These are phyloP conservation scores for Leptographium radiaticola DNA, from an alignment of 2,329 filamentous ascomycete species.

Conservation along the genomic window DNA sequence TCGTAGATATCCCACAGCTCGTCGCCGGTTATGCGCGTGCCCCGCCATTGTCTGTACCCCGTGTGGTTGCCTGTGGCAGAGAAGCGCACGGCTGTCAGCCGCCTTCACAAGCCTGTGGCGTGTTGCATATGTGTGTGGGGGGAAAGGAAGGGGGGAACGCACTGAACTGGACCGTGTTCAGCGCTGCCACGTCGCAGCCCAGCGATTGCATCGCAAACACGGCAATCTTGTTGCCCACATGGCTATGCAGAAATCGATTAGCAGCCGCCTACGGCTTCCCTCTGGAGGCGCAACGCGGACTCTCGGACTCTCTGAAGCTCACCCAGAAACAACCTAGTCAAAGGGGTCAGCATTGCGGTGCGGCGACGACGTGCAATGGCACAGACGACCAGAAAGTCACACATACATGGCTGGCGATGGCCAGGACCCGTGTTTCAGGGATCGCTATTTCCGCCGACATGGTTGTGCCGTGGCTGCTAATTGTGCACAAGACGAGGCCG, in stretches of 20 bases:
- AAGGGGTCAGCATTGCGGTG: slow-evolving; percentile 10
- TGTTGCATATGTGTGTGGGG: too few relatives aligned
- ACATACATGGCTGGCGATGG: slow-evolving; percentile 88
- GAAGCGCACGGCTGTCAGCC: background rate
- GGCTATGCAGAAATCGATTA: slow-evolving; percentile 36
- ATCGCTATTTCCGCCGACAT: slow-evolving; percentile 31
- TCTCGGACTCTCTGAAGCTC: slow-evolving; percentile 22
- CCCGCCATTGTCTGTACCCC: slow-evolving; percentile 79
- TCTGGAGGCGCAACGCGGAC: background rate
- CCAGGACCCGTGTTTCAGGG: slow-evolving; percentile 58
- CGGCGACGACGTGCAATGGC: background rate
- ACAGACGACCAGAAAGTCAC: background rate
- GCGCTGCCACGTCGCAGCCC: slow-evolving; percentile 82
- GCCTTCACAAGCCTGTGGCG: background rate
- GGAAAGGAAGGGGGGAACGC: slow-evolving; percentile 21
- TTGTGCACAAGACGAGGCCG: too few relatives aligned
- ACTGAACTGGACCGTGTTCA: slow-evolving; percentile 99
- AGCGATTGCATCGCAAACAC: slow-evolving; percentile 88
- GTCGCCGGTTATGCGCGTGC: slow-evolving; percentile 65
- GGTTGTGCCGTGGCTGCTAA: background rate
- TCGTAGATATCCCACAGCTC: slow-evolving; percentile 78
- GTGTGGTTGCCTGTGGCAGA: slow-evolving; percentile 69
- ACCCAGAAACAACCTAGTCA: slow-evolving; percentile 59
- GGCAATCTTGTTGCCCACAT: slow-evolving; percentile 96
- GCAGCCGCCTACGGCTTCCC: background rate